phyloP scores from a whole-genome alignment of 1,284 basidiomycete species.

The Boletus hoseneyae region DNA sequence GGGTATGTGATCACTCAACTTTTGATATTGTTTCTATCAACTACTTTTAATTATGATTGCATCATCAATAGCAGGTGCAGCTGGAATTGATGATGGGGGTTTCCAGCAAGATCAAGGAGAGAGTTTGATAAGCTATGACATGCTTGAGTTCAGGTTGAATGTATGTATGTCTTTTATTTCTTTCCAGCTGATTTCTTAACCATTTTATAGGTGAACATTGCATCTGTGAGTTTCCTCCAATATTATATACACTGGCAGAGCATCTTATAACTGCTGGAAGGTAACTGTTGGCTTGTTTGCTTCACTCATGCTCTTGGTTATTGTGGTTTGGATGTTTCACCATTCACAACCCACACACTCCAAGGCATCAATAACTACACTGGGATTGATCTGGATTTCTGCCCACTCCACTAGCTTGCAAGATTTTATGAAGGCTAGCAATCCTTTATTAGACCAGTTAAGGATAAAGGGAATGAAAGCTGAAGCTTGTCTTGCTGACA shows the following conservation, averaged over 20 bases:
- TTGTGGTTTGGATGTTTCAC: not conserved
- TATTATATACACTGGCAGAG: no score
- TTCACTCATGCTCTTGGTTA: conserved; percentile 1
- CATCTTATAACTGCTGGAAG: not conserved
- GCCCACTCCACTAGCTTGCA: not conserved
- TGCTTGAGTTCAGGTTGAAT: conserved; percentile 14
- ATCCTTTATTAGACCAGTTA: not conserved
- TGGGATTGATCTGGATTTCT: conserved; percentile 3
- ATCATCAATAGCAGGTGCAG: not conserved
- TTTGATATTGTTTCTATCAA: not conserved
- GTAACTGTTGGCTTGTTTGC: conserved; percentile 3
- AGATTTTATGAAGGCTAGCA: not conserved
- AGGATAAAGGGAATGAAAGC: conserved; percentile 4
- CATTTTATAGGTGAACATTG: no score
- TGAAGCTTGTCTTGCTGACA: conserved; percentile 3
- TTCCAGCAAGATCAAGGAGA: not conserved
- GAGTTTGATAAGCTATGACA: not conserved
- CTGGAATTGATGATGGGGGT: conserved; percentile 5
- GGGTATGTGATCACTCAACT: conserved; percentile 1
- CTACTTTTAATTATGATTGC: no score
- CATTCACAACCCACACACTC: not conserved
- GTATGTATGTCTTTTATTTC: not conserved
- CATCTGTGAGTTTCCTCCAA: no score
- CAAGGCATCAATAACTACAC: not conserved
- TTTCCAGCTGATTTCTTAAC: not conserved